Evolutionary conservation across 1,284 basidiomycete species (phyloP).

Genomic region (Ustilago tritici): DNA sequence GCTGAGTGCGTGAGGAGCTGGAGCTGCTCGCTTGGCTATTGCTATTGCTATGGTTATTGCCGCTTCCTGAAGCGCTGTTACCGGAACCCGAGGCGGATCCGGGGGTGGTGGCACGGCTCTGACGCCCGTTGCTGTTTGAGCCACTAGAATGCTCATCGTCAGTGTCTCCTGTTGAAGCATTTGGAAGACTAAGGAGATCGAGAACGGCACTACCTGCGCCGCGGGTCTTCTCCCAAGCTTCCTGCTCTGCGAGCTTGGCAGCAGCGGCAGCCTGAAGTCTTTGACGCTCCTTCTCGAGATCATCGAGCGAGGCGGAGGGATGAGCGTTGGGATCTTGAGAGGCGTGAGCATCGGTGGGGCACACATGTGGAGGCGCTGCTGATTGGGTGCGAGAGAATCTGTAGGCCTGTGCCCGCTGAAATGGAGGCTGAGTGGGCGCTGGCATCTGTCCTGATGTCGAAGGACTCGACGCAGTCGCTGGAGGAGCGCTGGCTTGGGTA

Average conservation of each 20-base stretch:
- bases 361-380: constrained; percentile 28
- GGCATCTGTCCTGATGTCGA: constrained; percentile 30
- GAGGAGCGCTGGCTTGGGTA: constrained; percentile 6
- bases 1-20: constrained; percentile 27
- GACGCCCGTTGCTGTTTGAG: constrained; percentile 10
- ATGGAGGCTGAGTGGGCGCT: constrained; percentile 38
- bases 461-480: constrained; percentile 3
- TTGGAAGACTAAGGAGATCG: constrained; percentile 50
- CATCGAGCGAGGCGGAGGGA: constrained; percentile 18
- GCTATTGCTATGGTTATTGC: constrained; percentile 13
- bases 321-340: not conserved
- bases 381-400: constrained; percentile 36
- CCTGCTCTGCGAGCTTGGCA: constrained; percentile 57
- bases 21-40: constrained; percentile 17
- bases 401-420: constrained; percentile 29
- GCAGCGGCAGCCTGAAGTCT: constrained; percentile 46
- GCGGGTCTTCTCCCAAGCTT: constrained; percentile 64
- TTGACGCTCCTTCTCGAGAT: constrained; percentile 44
- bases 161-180: constrained; percentile 30
- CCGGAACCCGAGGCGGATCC: constrained; percentile 32
- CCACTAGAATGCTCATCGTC: constrained; percentile 18
- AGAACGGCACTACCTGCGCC: constrained; percentile 65
- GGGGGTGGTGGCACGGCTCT: constrained; percentile 31
- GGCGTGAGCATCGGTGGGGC: constrained; percentile 10
- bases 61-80: constrained; percentile 11